Conservation (phyloP, 2,329 filamentous ascomycete species). For the Talaromyces sp. region DNA sequence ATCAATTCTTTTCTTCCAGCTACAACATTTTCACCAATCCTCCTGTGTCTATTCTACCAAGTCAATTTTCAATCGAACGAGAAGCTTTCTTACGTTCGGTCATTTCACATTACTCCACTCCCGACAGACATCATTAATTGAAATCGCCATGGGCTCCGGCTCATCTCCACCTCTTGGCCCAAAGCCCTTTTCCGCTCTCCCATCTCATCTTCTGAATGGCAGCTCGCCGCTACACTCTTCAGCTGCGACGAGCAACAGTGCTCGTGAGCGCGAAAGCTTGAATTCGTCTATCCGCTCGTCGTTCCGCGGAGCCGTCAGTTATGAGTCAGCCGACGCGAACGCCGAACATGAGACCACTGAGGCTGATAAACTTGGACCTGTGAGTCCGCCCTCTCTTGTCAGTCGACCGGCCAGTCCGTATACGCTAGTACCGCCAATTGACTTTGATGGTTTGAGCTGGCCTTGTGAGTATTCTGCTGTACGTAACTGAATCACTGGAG, state of each 20-base stretch:
- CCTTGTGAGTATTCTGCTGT: slow-evolving; percentile 41
- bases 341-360: slow-evolving; percentile 17
- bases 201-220: slow-evolving; percentile 57
- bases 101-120: neutral
- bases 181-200: slow-evolving; percentile 53
- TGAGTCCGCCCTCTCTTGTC: slow-evolving; percentile 50
- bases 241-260: slow-evolving; percentile 30
- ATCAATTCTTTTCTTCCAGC: neutral
- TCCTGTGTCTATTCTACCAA: neutral
- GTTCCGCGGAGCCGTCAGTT: slow-evolving; percentile 41
- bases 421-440: slow-evolving; percentile 49
- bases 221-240: slow-evolving; percentile 49
- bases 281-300: slow-evolving; percentile 59
- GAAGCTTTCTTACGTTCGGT: neutral
- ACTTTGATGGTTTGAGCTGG: slow-evolving; percentile 53
- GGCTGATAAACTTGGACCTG: slow-evolving; percentile 47
- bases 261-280: slow-evolving; percentile 55
- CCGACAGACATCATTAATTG: neutral
- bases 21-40: neutral
- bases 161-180: slow-evolving; percentile 39
- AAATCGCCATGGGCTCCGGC: slow-evolving; percentile 22
- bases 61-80: neutral
- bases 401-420: slow-evolving; percentile 52
- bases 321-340: slow-evolving; percentile 25
- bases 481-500: neutral